phyloP scores from a whole-genome alignment of 805 yeast genomes.

The Pichia deserticola region DNA sequence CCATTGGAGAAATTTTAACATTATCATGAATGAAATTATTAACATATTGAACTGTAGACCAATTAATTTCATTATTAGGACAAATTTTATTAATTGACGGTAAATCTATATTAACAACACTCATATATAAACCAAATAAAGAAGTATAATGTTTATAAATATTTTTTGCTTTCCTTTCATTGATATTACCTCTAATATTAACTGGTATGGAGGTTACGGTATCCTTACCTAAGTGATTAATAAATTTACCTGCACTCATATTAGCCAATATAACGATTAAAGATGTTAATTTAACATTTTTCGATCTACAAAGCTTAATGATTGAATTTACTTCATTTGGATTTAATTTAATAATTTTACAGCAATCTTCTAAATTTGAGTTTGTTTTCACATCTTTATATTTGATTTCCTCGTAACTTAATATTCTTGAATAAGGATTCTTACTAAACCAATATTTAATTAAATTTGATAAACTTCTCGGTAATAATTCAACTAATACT shows the following conservation, averaged over 20 bases:
- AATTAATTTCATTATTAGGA: constrained; percentile 1
- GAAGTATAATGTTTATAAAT: constrained; percentile 5
- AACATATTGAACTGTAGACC: constrained; percentile 4
- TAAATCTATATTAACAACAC: constrained; percentile 8
- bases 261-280: constrained; percentile 3
- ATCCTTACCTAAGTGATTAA: constrained; percentile 9
- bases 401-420: neutral
- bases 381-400: neutral
- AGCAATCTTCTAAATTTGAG: neutral
- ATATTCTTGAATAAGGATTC: neutral
- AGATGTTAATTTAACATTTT: constrained; percentile 10
- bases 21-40: constrained; percentile 3
- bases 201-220: constrained; percentile 15
- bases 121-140: constrained; percentile 15
- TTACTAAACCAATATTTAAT: neutral
- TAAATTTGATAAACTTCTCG: neutral
- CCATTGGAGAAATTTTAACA: neutral
- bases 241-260: constrained; percentile 1
- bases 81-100: constrained; percentile 12
- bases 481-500: constrained; percentile 4
- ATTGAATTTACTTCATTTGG: neutral
- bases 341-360: neutral
- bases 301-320: neutral
- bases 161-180: neutral
- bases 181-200: constrained; percentile 13